Evolutionary conservation across 768 basidiomycete species (phyloP).

Genomic region (Termitomyces sp.): DNA sequence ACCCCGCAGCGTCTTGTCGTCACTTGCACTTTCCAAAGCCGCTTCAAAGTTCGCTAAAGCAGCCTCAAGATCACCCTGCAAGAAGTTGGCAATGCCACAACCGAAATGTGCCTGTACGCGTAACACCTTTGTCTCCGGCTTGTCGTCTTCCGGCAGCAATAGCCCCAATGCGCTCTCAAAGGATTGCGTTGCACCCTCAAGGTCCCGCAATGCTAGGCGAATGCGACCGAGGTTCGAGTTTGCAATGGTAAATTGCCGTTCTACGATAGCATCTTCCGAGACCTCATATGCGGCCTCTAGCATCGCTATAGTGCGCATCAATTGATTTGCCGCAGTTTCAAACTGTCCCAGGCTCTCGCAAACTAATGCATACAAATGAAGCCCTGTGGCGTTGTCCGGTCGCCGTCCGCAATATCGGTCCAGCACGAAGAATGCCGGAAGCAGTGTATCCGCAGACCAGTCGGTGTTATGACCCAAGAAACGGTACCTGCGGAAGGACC

Average conservation of each 20-base stretch:
- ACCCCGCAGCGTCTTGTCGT: constrained; percentile 48
- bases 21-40: constrained; percentile 53
- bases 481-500: constrained; percentile 44
- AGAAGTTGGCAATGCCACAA: constrained; percentile 68
- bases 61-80: constrained; percentile 52
- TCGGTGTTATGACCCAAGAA: constrained; percentile 8
- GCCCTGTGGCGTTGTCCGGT: constrained; percentile 66
- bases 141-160: constrained; percentile 51
- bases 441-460: constrained; percentile 42
- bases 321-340: constrained; percentile 52
- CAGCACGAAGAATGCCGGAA: constrained; percentile 79
- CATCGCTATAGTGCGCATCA: constrained; percentile 60
- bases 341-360: constrained; percentile 80
- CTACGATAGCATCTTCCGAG: constrained; percentile 74
- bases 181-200: constrained; percentile 57
- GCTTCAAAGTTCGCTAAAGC: constrained; percentile 68
- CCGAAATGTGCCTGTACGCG: constrained; percentile 67
- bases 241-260: constrained; percentile 76
- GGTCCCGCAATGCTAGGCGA: constrained; percentile 56
- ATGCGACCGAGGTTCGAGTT: constrained; percentile 81
- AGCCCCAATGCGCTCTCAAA: constrained; percentile 74
- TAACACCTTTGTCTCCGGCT: constrained; percentile 34
- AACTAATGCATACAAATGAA: constrained; percentile 82
- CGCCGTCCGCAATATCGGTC: constrained; percentile 67
- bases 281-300: constrained; percentile 90